phyloP scores from a whole-genome alignment of 1,139 yeast species.

The Yamadazyma sp. region DNA sequence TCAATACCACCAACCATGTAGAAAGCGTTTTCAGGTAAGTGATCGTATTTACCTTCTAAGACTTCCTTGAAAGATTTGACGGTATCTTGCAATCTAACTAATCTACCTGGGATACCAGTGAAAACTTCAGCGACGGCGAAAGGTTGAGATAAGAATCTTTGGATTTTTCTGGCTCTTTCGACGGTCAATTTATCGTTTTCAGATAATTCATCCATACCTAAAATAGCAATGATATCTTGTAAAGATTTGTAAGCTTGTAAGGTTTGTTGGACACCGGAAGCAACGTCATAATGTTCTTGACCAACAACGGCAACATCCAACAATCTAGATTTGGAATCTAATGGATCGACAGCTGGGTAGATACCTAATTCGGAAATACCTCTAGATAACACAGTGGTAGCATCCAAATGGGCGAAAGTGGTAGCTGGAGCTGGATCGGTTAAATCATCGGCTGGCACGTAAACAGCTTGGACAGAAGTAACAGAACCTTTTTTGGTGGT shows the following conservation, averaged over 20 bases:
- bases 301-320: conserved; percentile 97
- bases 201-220: conserved; percentile 99
- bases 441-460: conserved; percentile 99
- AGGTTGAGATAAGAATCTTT: conserved; percentile 99
- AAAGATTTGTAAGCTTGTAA: conserved; percentile 99
- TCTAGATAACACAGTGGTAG: conserved; percentile 99
- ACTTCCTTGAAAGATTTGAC: conserved; percentile 94
- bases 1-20: conserved; percentile 99
- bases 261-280: conserved; percentile 94
- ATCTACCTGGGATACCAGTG: conserved; percentile 99
- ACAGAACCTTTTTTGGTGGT: conserved; percentile 99
- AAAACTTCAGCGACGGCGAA: conserved; percentile 99
- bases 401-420: conserved; percentile 99
- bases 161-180: conserved; percentile 99
- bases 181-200: conserved; percentile 98
- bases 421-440: conserved; percentile 99
- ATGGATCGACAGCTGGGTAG: conserved; percentile 99
- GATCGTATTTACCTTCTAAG: conserved; percentile 97
- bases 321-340: conserved; percentile 98
- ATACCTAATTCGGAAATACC: conserved; percentile 99
- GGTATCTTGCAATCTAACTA: conserved; percentile 96
- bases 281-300: conserved; percentile 97
- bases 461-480: conserved; percentile 99
- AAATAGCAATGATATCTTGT: conserved; percentile 99
- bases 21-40: conserved; percentile 99